Percentiles rank a stretch among this genome's conserved stretches.
These are phyloP conservation scores for Vitis riparia DNA, from an alignment of 164 flowering plant genomes.

Conservation along the genomic window DNA sequence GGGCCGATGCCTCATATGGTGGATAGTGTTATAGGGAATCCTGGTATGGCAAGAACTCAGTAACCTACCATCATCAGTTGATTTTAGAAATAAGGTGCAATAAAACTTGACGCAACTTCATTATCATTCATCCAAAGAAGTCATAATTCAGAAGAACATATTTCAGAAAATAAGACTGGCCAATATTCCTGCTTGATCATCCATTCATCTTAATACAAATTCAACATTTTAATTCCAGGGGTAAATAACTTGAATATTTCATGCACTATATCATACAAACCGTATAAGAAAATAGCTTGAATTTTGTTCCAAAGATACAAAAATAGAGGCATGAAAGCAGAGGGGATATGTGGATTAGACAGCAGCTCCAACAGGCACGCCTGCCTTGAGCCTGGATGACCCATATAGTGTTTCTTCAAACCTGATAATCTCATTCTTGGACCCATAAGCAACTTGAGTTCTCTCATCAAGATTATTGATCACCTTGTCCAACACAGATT, in stretches of 20 bases:
- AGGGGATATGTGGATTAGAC: constrained; percentile 30
- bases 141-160: too few relatives aligned
- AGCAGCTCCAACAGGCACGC: constrained; percentile 81
- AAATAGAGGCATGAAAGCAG: not conserved
- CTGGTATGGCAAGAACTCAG: too few relatives aligned
- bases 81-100: too few relatives aligned
- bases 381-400: constrained; percentile 77
- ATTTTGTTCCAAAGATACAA: not conserved
- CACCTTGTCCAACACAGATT: constrained; percentile 83
- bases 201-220: not conserved
- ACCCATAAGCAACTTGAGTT: constrained; percentile 96
- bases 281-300: constrained; percentile 2
- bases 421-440: constrained; percentile 92
- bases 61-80: too few relatives aligned
- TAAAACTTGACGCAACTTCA: too few relatives aligned
- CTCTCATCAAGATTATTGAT: constrained; percentile 70
- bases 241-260: not conserved
- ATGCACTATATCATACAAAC: constrained; percentile 8
- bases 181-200: not conserved
- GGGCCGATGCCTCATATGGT: too few relatives aligned
- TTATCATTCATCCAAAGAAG: too few relatives aligned
- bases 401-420: constrained; percentile 89
- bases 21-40: too few relatives aligned
- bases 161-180: not conserved
- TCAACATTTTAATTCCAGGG: not conserved